phyloP scores from a whole-genome alignment of 352 stramenopile genomes.

The Pythium brachiatum region DNA sequence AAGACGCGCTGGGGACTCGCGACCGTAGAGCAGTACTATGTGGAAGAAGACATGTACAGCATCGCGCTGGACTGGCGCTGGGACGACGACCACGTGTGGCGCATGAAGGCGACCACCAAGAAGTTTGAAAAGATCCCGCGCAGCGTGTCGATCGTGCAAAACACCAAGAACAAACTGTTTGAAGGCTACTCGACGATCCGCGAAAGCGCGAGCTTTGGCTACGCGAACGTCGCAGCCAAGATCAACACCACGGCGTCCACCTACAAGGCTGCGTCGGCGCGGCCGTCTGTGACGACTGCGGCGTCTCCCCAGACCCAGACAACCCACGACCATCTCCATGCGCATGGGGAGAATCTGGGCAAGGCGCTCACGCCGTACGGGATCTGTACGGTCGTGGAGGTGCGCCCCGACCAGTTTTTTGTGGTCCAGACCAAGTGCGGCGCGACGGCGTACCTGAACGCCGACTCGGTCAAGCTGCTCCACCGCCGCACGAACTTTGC shows the following conservation, averaged over 20 bases:
- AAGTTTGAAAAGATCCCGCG: constrained; percentile 82
- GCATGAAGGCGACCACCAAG: constrained; percentile 89
- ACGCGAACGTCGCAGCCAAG: constrained; percentile 53
- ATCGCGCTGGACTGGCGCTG: constrained; percentile 86
- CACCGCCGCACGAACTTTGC: constrained; percentile 28
- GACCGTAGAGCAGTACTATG: constrained; percentile 82
- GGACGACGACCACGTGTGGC: constrained; percentile 86
- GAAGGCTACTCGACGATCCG: constrained; percentile 75
- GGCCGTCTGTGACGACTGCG: constrained; percentile 11
- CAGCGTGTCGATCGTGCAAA: constrained; percentile 66
- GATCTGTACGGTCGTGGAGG: constrained; percentile 28
- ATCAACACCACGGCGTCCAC: constrained; percentile 44
- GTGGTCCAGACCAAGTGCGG: constrained; percentile 31
- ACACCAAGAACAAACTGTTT: constrained; percentile 79
- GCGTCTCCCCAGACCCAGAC: constrained; percentile 19
- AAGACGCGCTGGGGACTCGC: constrained; percentile 84
- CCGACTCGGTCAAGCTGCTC: constrained; percentile 29
- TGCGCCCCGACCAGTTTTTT: constrained; percentile 28
- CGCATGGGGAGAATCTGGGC: constrained; percentile 15
- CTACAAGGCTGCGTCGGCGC: constrained; percentile 21
- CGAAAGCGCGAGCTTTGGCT: constrained; percentile 46
- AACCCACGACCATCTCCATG: background rate
- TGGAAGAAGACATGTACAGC: constrained; percentile 88
- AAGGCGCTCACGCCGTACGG: constrained; percentile 33
- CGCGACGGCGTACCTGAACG: constrained; percentile 30